Evolutionary conservation across 1,284 basidiomycete species (phyloP).

Genomic region (Flammula alnicola): DNA sequence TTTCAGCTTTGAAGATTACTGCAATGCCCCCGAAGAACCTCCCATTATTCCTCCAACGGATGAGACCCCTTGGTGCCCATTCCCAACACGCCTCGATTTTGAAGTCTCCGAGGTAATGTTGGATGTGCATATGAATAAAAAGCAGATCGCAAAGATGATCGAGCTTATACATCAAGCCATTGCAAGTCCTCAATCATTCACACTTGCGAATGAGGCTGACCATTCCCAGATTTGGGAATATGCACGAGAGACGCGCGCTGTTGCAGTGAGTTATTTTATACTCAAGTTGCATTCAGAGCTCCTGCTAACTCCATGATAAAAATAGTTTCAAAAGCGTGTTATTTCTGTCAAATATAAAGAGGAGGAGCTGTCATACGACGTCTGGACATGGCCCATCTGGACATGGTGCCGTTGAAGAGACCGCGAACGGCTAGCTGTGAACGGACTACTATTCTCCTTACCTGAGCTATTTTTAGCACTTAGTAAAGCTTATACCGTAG

Average conservation of each 20-base stretch:
- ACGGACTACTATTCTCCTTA: no score
- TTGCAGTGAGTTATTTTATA: slow-evolving; percentile 6
- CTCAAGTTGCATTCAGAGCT: not conserved
- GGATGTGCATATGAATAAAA: slow-evolving; percentile 4
- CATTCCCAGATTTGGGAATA: slow-evolving; percentile 11
- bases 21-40: no score
- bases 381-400: slow-evolving; percentile 24
- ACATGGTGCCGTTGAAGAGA: slow-evolving; percentile 28
- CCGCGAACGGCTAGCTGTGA: no score
- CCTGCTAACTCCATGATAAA: not conserved
- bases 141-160: slow-evolving; percentile 8
- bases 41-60: not conserved
- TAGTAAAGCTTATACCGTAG: no score
- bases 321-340: slow-evolving; percentile 10
- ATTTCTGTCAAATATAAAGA: slow-evolving; percentile 8
- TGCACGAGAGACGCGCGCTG: slow-evolving; percentile 6
- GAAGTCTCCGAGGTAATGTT: slow-evolving; percentile 19
- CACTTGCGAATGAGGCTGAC: slow-evolving; percentile 5
- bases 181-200: slow-evolving; percentile 2
- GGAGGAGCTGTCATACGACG: slow-evolving; percentile 5
- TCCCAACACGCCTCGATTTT: slow-evolving; percentile 20
- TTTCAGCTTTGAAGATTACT: no score
- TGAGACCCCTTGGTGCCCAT: slow-evolving; percentile 19
- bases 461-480: no score
- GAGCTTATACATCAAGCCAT: not conserved